phyloP scores from a whole-genome alignment of 805 yeast species.

The Cyberlindnera subsufficiens region DNA sequence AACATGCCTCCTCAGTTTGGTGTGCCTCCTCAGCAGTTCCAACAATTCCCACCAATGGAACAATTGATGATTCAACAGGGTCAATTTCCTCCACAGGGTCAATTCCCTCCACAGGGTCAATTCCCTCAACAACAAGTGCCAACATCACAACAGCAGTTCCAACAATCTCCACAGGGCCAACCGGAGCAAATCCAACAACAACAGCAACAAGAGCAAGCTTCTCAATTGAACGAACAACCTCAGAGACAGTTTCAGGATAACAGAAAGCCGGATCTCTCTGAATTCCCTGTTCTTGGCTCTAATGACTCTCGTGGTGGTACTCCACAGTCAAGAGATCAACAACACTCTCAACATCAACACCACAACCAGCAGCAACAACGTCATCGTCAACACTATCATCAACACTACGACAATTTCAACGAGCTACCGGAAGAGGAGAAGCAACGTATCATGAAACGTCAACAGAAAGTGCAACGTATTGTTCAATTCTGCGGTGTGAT shows the following conservation, averaged over 20 bases:
- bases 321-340: slow-evolving; percentile 10
- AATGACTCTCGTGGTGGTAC: slow-evolving; percentile 24
- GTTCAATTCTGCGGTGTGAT: slow-evolving; percentile 85
- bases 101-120: slow-evolving; percentile 8
- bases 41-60: slow-evolving; percentile 24
- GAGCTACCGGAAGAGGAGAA: slow-evolving; percentile 68
- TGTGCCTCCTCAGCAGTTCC: slow-evolving; percentile 21
- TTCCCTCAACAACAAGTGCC: slow-evolving; percentile 15
- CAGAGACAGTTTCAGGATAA: not conserved
- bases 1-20: slow-evolving; percentile 6
- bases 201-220: slow-evolving; percentile 21
- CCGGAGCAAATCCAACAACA: slow-evolving; percentile 16
- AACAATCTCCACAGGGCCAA: slow-evolving; percentile 10
- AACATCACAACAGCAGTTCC: slow-evolving; percentile 13
- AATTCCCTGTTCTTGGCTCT: slow-evolving; percentile 51
- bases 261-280: slow-evolving; percentile 30
- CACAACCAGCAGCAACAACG: slow-evolving; percentile 17
- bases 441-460: slow-evolving; percentile 59
- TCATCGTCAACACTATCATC: slow-evolving; percentile 24
- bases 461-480: slow-evolving; percentile 68
- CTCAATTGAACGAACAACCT: not conserved
- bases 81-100: slow-evolving; percentile 8
- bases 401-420: slow-evolving; percentile 26
- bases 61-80: slow-evolving; percentile 22
- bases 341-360: slow-evolving; percentile 10